A percentile compares a stretch with the other conserved stretches of the same genome.
phyloP scores from a whole-genome alignment of 208 protist genomes.

The Porcisia hertigi region DNA sequence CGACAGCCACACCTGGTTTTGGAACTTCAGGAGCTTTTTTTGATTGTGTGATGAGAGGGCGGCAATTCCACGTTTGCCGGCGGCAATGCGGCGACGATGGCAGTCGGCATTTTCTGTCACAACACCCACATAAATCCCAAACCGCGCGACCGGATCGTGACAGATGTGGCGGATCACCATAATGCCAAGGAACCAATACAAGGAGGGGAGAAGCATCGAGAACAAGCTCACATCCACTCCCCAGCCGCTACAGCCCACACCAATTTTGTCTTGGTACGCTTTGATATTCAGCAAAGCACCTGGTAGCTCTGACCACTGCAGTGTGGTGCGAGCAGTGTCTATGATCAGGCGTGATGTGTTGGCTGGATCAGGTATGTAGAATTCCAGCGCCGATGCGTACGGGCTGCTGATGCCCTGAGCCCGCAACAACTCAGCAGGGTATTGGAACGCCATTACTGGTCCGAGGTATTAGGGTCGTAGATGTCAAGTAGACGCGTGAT shows the following conservation, averaged over 20 bases:
- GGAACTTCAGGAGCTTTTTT: constrained; percentile 63
- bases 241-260: constrained; percentile 31
- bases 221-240: constrained; percentile 50
- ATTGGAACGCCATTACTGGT: constrained; percentile 18
- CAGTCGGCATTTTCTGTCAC: constrained; percentile 41
- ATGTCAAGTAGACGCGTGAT: background rate
- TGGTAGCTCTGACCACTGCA: constrained; percentile 25
- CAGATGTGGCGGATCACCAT: constrained; percentile 51
- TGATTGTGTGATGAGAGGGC: constrained; percentile 36
- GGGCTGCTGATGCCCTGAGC: constrained; percentile 36
- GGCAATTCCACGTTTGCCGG: constrained; percentile 28
- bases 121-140: constrained; percentile 64
- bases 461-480: background rate
- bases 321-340: constrained; percentile 26
- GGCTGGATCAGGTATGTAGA: constrained; percentile 20
- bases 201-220: constrained; percentile 25
- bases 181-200: constrained; percentile 57
- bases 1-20: constrained; percentile 74
- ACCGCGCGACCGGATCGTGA: constrained; percentile 39
- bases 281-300: constrained; percentile 30
- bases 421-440: constrained; percentile 11
- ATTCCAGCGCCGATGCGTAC: constrained; percentile 17
- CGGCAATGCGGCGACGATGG: constrained; percentile 22
- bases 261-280: constrained; percentile 26
- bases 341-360: constrained; percentile 18